phyloP scores from a whole-genome alignment of 2,329 filamentous ascomycete species.

The Aschersonia sp. region DNA sequence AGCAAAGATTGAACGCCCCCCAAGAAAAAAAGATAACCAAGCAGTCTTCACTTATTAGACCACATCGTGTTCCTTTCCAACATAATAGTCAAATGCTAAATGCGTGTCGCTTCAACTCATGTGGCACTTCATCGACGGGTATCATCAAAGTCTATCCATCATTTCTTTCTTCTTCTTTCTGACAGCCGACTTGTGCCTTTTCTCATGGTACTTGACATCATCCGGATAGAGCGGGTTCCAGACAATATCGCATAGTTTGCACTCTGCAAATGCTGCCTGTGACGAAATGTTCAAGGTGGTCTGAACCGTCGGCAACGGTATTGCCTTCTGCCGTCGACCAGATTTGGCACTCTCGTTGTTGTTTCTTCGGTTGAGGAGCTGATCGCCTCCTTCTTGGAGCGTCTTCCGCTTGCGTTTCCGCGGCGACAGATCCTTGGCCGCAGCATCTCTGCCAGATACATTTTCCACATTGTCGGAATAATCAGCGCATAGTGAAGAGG shows the following conservation, averaged over 20 bases:
- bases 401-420: neutral
- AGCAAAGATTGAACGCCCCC: too few relatives aligned
- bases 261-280: conserved; percentile 26
- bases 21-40: too few relatives aligned
- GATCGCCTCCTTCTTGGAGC: neutral
- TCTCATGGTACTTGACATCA: conserved; percentile 27
- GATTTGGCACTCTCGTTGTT: neutral
- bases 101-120: too few relatives aligned
- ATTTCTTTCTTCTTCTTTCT: conserved; percentile 10
- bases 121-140: neutral
- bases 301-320: conserved; percentile 15
- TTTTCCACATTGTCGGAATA: conserved; percentile 2
- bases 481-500: conserved; percentile 6
- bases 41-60: too few relatives aligned
- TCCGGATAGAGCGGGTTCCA: conserved; percentile 28
- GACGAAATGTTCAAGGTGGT: conserved; percentile 29
- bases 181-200: conserved; percentile 21
- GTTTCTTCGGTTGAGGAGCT: neutral
- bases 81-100: too few relatives aligned
- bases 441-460: neutral
- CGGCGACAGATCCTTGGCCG: neutral
- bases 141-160: conserved; percentile 7
- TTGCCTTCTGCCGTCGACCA: neutral
- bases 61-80: too few relatives aligned
- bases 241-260: conserved; percentile 25